phyloP scores from a whole-genome alignment of 352 stramenopile species.

The Phytophthora ramorum region DNA sequence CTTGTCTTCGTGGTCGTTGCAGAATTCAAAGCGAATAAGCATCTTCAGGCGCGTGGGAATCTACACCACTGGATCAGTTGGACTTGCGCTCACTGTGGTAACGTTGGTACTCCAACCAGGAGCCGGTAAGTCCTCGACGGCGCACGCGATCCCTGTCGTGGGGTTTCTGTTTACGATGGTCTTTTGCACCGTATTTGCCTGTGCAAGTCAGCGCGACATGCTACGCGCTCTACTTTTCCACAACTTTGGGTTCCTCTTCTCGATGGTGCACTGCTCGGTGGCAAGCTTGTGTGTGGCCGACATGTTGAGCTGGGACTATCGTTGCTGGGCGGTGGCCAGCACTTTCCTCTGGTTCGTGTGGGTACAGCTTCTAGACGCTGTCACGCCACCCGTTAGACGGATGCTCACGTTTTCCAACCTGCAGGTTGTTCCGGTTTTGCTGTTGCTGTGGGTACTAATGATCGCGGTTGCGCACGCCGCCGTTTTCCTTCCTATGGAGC shows the following conservation, averaged over 20 bases:
- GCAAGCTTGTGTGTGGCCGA: slow-evolving; percentile 31
- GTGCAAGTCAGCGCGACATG: slow-evolving; percentile 37
- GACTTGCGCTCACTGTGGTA: slow-evolving; percentile 13
- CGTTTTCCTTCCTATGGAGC: slow-evolving; percentile 37
- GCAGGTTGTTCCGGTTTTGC: slow-evolving; percentile 28
- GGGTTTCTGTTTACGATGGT: slow-evolving; percentile 10
- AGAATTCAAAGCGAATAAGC: neutral
- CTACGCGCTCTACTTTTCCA: slow-evolving; percentile 24
- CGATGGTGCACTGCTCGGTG: slow-evolving; percentile 39
- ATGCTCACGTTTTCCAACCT: slow-evolving; percentile 32
- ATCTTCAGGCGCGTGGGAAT: slow-evolving; percentile 1
- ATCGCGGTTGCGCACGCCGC: slow-evolving; percentile 32
- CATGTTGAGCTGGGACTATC: slow-evolving; percentile 39
- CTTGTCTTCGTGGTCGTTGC: slow-evolving; percentile 14
- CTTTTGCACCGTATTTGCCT: slow-evolving; percentile 21
- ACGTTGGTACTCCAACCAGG: slow-evolving; percentile 13
- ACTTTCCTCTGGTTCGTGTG: slow-evolving; percentile 42
- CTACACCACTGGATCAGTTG: slow-evolving; percentile 12
- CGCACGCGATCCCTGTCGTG: slow-evolving; percentile 4
- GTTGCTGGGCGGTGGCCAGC: slow-evolving; percentile 31
- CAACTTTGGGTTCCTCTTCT: slow-evolving; percentile 51
- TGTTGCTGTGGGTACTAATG: slow-evolving; percentile 23
- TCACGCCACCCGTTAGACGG: slow-evolving; percentile 31
- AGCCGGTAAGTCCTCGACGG: neutral
- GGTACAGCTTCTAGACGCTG: slow-evolving; percentile 37